Base-by-base conservation (phyloP, 2,329 filamentous ascomycete genomes). In the Colletotrichum sp. region DNA sequence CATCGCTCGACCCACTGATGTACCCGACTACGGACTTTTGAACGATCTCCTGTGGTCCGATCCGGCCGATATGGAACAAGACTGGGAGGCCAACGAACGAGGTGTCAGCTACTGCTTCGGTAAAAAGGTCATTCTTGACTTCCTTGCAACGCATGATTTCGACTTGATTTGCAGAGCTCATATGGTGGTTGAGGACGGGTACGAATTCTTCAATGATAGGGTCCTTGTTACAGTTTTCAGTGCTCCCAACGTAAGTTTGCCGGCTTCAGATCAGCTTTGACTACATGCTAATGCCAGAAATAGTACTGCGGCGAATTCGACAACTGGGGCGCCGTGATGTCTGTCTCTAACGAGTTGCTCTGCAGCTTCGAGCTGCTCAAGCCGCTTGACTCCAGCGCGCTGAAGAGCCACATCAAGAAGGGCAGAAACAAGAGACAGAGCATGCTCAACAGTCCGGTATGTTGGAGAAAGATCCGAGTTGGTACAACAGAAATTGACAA, bases 281-380 rank as follows among this genome's bases (percentile, higher is more conserved):
- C 9, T 13, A 43, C 26, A 77, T 52, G 72, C 83, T 86, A 80
- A 84, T 80, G 30, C 38, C 13, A 26, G 15, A 55, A 8, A 55
- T n/a, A 98, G 95, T 99, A 99, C 82, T 99, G 97, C 81, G 97
- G 97, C 79, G 97, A 99, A 85, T 99, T 99, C 79, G 97, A 99
- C 83, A 99, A 99, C 78, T 99, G 97, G 95, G 97, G 97, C 24
- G 97, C 97, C 16, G 96, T 99, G 79, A 99, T 99, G 97, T 98
- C 96, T 4, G 97, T 99, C 26, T 98, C 96, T 2, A 92, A 92
- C 16, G 97, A 99, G 84, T 87, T 99, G 68, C 91, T 99, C 2
- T 99, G 97, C 87, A 98, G 96, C 83, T 99, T 99, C 82, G 97
- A 99, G 86, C 90, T 99, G 18, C 90, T 99, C 76, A 99, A 99